These are phyloP conservation scores for Diospyros kaki DNA, from an alignment of 148 eudicot genomes.

Conservation along the genomic window DNA sequence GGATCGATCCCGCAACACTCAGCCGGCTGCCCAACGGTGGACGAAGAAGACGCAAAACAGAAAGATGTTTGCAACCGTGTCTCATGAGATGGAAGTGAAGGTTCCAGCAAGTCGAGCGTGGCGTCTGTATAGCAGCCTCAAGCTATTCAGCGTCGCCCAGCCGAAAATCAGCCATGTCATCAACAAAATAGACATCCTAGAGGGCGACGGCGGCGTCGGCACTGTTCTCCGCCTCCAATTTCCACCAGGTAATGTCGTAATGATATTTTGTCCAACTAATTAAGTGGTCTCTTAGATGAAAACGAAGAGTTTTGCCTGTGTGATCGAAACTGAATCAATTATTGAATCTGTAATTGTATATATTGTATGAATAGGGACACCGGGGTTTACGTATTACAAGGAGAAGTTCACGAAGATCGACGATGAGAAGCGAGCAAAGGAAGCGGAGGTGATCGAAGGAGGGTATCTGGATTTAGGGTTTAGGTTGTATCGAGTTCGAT, in stretches of 20 bases:
- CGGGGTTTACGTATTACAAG: constrained; percentile 30
- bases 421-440: constrained; percentile 43
- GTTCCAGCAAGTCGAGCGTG: constrained; percentile 30
- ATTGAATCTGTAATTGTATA: no score
- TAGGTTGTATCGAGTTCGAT: constrained; percentile 27
- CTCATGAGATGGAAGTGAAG: constrained; percentile 18
- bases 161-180: not conserved
- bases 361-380: constrained; percentile 11
- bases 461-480: constrained; percentile 48
- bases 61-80: no score
- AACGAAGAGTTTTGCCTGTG: no score
- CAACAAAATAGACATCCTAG: constrained; percentile 3
- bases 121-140: constrained; percentile 13
- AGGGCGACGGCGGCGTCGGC: constrained; percentile 15
- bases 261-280: no score
- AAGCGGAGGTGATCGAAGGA: constrained; percentile 52
- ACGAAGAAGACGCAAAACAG: no score
- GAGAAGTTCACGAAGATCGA: constrained; percentile 51
- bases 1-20: no score
- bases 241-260: constrained; percentile 18
- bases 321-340: no score
- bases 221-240: constrained; percentile 6
- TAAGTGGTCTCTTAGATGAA: no score
- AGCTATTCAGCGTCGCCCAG: constrained; percentile 1
- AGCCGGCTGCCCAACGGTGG: no score